Evolutionary conservation across 2,329 filamentous ascomycete genomes (phyloP).

Genomic region (Nigrospora oryzae): DNA sequence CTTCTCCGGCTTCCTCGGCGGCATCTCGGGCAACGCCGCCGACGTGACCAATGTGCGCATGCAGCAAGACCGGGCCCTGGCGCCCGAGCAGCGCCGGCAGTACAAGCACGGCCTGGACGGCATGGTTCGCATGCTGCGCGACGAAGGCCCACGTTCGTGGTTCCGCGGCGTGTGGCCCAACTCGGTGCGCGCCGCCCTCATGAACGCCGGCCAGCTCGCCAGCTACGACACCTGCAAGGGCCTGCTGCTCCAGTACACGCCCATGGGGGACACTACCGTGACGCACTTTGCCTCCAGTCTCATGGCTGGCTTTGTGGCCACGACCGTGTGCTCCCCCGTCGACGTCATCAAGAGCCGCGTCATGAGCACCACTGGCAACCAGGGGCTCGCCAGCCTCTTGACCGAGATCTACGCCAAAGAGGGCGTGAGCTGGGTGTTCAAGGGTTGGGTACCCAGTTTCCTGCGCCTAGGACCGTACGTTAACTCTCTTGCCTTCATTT

Average conservation of each 20-base stretch:
- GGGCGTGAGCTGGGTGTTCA: conserved; percentile 77
- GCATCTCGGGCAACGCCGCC: conserved; percentile 85
- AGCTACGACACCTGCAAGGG: conserved; percentile 79
- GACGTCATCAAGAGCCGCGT: conserved; percentile 86
- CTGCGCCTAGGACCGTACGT: conserved; percentile 55
- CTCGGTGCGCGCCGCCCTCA: conserved; percentile 70
- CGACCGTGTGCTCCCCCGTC: conserved; percentile 75
- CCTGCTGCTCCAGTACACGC: conserved; percentile 56
- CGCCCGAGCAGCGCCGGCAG: conserved; percentile 65
- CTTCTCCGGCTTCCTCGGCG: conserved; percentile 78
- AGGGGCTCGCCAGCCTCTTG: conserved; percentile 51
- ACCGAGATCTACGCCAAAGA: conserved; percentile 61
- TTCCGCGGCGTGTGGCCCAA: conserved; percentile 86
- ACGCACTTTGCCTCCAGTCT: conserved; percentile 75
- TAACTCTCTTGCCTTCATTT: background rate
- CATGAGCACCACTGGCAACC: conserved; percentile 57
- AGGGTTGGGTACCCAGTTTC: conserved; percentile 79
- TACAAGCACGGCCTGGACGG: conserved; percentile 88
- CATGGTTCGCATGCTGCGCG: conserved; percentile 73
- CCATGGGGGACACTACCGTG: conserved; percentile 59
- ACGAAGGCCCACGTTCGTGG: conserved; percentile 68
- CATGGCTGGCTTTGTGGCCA: conserved; percentile 73
- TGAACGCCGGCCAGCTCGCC: conserved; percentile 79
- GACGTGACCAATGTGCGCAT: conserved; percentile 97
- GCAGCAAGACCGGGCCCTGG: conserved; percentile 84